Conservation (phyloP, 192 early-diverging fungal genomes). For the Mycoemilia scoparia region DNA sequence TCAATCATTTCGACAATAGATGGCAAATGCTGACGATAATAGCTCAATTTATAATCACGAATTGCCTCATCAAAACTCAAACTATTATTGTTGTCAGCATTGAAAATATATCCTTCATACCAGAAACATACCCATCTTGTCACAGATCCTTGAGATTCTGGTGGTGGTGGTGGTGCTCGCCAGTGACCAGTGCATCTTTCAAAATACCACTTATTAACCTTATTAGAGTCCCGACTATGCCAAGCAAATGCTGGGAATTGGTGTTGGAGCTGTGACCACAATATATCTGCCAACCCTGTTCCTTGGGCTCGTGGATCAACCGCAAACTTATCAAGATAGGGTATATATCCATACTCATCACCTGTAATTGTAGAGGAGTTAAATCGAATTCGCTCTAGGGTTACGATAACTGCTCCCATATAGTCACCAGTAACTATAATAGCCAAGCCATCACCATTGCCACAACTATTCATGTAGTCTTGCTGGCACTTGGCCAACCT, state of each 20-base stretch:
- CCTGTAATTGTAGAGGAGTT: too few relatives aligned
- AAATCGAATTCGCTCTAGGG: constrained; percentile 35
- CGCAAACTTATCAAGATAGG: constrained; percentile 87
- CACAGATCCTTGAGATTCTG: constrained; percentile 11
- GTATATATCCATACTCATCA: constrained; percentile 2
- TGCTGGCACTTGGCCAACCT: constrained; percentile 33
- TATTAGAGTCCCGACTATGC: constrained; percentile 69
- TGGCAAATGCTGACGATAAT: too few relatives aligned
- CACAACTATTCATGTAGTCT: too few relatives aligned
- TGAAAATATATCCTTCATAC: constrained; percentile 23
- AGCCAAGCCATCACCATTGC: constrained; percentile 30
- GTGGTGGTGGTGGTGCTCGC: constrained; percentile 14
- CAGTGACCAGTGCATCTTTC: constrained; percentile 70
- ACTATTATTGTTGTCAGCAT: too few relatives aligned
- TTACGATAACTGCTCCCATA: constrained; percentile 75
- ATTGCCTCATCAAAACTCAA: too few relatives aligned
- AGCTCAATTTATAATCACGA: too few relatives aligned
- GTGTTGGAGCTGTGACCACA: constrained; percentile 64
- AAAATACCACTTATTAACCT: constrained; percentile 96
- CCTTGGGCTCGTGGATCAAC: constrained; percentile 74
- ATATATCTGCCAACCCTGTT: constrained; percentile 82
- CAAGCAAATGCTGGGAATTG: constrained; percentile 55
- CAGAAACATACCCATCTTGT: constrained; percentile 81
- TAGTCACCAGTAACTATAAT: constrained; percentile 82
- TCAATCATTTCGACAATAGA: too few relatives aligned